Conservation (phyloP, 2,329 filamentous ascomycete genomes). For the Alternaria gaisen region DNA sequence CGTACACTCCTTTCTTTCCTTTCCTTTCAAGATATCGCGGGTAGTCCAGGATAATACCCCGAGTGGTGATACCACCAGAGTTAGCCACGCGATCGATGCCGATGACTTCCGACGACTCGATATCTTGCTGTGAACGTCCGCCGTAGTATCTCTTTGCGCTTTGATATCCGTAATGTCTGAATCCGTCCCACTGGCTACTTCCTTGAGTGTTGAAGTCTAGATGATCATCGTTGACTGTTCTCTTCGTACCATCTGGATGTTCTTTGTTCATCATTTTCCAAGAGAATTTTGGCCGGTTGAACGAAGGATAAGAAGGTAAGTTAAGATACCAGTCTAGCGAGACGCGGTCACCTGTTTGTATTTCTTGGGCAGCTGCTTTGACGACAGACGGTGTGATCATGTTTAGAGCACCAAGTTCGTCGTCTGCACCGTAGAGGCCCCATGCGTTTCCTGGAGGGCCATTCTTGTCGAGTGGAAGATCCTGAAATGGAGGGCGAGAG, state of each 20-base stretch:
- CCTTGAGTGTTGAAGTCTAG: conserved; percentile 52
- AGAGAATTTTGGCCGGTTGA: conserved; percentile 43
- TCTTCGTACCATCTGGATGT: conserved; percentile 39
- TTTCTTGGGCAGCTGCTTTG: conserved; percentile 56
- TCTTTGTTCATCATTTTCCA: conserved; percentile 40
- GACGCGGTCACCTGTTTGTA: conserved; percentile 53
- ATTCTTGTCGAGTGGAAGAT: conserved; percentile 60
- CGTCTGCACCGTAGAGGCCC: conserved; percentile 62
- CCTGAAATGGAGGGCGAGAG: conserved; percentile 52
- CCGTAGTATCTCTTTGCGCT: conserved; percentile 55
- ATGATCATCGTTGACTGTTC: conserved; percentile 50
- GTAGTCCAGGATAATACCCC: conserved; percentile 46
- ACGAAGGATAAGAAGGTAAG: conserved; percentile 50
- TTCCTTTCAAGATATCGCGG: conserved; percentile 37
- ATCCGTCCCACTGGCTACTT: conserved; percentile 52
- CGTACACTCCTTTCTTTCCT: conserved; percentile 29
- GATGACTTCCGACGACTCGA: conserved; percentile 50
- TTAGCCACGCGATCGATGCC: conserved; percentile 53
- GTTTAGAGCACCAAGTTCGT: conserved; percentile 65
- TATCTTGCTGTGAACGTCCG: conserved; percentile 50
- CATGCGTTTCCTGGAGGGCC: conserved; percentile 65
- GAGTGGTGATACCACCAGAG: conserved; percentile 41
- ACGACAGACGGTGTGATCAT: conserved; percentile 60
- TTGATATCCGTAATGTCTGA: conserved; percentile 55
- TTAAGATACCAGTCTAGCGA: conserved; percentile 55